These are phyloP conservation scores for Volvox reticuliferus DNA, from an alignment of 139 green algal genomes.

Conservation along the genomic window DNA sequence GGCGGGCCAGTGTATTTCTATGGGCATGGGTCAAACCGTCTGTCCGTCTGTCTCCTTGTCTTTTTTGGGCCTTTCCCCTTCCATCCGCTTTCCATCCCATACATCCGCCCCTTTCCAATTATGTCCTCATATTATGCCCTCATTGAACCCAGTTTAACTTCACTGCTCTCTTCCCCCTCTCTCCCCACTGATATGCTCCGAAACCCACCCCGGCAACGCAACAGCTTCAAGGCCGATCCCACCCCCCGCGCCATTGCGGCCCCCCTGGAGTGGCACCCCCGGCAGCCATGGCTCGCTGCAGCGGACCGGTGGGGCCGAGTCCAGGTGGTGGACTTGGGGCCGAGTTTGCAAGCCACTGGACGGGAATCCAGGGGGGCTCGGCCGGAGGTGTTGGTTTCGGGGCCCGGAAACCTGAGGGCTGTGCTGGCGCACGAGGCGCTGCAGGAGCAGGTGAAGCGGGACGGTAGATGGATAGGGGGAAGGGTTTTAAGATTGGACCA, in stretches of 20 bases:
- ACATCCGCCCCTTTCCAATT: not conserved
- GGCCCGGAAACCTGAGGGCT: not conserved
- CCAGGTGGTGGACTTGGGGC: conserved; percentile 2
- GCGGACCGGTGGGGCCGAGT: conserved; percentile 23
- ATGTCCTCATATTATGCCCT: not conserved
- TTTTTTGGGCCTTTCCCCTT: no score
- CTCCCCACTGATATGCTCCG: not conserved
- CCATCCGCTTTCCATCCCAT: not conserved
- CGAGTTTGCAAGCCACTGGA: not conserved
- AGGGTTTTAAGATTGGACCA: no score
- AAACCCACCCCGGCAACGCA: not conserved
- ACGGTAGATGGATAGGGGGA: not conserved
- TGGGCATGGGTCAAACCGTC: not conserved
- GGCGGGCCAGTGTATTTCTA: not conserved
- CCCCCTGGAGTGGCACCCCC: conserved; percentile 52
- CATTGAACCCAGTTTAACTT: not conserved
- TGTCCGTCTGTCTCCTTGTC: not conserved
- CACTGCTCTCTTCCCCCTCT: not conserved
- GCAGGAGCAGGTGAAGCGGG: conserved; percentile 46
- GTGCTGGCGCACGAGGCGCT: conserved; percentile 52
- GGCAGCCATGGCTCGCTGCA: conserved; percentile 34
- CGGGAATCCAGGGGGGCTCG: not conserved
- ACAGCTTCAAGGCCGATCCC: conserved; percentile 32
- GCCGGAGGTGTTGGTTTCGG: not conserved
- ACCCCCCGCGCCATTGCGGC: not conserved